These are phyloP conservation scores for Metroxylon sagu DNA, from an alignment of 176 grass and related monocot species.

Conservation along the genomic window DNA sequence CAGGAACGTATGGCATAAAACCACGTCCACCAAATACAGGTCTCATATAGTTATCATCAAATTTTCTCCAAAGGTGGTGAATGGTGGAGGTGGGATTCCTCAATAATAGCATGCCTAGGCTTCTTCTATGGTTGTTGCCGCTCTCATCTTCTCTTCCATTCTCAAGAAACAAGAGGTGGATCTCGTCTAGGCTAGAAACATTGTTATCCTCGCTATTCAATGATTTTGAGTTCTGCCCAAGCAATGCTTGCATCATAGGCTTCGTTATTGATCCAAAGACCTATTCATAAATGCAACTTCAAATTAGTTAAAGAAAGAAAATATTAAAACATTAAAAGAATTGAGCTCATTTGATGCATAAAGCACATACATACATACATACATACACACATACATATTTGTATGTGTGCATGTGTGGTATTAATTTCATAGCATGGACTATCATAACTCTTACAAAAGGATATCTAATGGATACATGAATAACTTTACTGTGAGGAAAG, in stretches of 20 bases:
- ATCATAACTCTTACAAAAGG: no score
- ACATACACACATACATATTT: no score
- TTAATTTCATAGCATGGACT: no score
- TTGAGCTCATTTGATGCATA: no score
- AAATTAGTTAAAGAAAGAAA: no score
- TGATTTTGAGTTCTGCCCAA: background rate
- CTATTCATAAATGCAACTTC: background rate
- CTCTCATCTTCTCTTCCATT: background rate
- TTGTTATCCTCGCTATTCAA: background rate
- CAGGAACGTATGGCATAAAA: background rate
- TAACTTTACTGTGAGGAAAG: no score
- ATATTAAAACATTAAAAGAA: no score
- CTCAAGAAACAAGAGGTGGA: slow-evolving; percentile 4
- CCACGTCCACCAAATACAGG: slow-evolving; percentile 19
- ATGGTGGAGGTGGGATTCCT: slow-evolving; percentile 10
- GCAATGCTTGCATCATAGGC: background rate
- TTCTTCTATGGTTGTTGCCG: background rate
- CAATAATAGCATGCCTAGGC: slow-evolving; percentile 9
- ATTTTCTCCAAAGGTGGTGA: slow-evolving; percentile 12
- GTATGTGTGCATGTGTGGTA: no score
- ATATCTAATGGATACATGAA: no score
- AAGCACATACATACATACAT: no score
- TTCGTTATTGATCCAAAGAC: slow-evolving; percentile 14
- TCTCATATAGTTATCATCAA: slow-evolving; percentile 15
- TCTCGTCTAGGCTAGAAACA: slow-evolving; percentile 1